Evolutionary conservation across 352 stramenopile genomes (phyloP), one percentile per base, ranked within the genome.

Genomic region (Phytophthora megakarya): DNA sequence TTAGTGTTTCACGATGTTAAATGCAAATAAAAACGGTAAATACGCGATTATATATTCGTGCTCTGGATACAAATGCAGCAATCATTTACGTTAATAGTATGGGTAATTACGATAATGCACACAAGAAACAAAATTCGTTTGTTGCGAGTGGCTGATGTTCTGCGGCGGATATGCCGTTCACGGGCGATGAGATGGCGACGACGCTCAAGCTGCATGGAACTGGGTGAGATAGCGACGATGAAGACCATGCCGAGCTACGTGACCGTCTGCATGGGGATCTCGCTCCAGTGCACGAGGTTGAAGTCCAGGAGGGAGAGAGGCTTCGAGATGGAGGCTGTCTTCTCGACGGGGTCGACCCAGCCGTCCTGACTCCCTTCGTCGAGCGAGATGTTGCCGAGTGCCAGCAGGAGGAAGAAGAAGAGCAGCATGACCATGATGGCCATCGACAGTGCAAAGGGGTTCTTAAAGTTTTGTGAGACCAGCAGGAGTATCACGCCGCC

Each of bases 161-260:
- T n/a, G n/a, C n/a, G n/a, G n/a, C n/a, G n/a, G n/a, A n/a, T n/a
- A n/a, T n/a, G n/a, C n/a, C n/a, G n/a, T n/a, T n/a, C n/a, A n/a
- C n/a, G n/a, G n/a, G n/a, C n/a, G n/a, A n/a, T n/a, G n/a, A n/a
- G 53, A 99, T 98, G 2, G 97, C 95, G 0, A 95, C 95, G 10
- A 99, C 90, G 72, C 99, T 97, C 3, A 99, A 76, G 39, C 85
- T 98, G n/a, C n/a, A n/a, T n/a, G n/a, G n/a, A n/a, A n/a, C n/a
- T n/a, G 28, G 91, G 98, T 2, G 89, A 98, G 59, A 99, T 97
- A 6, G 96, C 92, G 0, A 99, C 97, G 9, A 99, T 96, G 66
- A 98, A 96, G 61, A 98, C 96, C 96, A 99, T 98, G 16, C 90
- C 50, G 33, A 98, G 45, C 67, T 95, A 89, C 45, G 90, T 98